A percentile compares a stretch with the other conserved stretches of the same genome.
Conservation (phyloP, 2,329 filamentous ascomycete genomes). For the Colletotrichum simmondsii region DNA sequence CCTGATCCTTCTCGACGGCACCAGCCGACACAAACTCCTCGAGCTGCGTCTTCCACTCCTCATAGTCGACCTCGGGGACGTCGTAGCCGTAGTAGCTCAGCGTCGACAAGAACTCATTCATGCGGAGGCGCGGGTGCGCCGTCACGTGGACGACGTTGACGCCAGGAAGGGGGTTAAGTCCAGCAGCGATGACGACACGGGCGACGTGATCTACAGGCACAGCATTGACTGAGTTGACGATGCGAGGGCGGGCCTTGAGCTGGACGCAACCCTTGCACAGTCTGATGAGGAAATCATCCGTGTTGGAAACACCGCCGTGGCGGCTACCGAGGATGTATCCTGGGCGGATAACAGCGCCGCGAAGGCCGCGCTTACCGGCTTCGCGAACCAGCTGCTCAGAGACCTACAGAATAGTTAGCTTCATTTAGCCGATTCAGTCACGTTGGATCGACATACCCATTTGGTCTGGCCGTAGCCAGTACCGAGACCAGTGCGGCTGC, state of each 20-base stretch:
- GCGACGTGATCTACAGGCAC: constrained; percentile 89
- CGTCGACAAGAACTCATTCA: constrained; percentile 79
- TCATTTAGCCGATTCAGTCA: not conserved
- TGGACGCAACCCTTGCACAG: constrained; percentile 90
- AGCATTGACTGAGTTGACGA: constrained; percentile 88
- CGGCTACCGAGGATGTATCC: constrained; percentile 87
- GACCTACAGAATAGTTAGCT: constrained; percentile 37
- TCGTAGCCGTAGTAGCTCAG: constrained; percentile 80
- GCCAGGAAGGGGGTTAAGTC: constrained; percentile 68
- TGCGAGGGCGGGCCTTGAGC: constrained; percentile 76
- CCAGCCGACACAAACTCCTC: constrained; percentile 70
- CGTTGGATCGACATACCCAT: constrained; percentile 60
- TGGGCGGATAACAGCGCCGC: constrained; percentile 81
- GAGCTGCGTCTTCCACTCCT: constrained; percentile 75
- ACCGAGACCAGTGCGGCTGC: constrained; percentile 79
- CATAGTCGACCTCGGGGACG: constrained; percentile 74
- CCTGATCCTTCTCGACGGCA: constrained; percentile 62
- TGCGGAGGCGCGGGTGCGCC: constrained; percentile 79
- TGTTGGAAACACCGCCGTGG: constrained; percentile 76
- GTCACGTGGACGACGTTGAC: constrained; percentile 81
- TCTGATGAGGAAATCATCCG: constrained; percentile 90
- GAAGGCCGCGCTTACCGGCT: constrained; percentile 80
- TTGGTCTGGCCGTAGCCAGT: constrained; percentile 95
- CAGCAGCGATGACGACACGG: constrained; percentile 78
- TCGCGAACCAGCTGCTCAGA: constrained; percentile 76